Conservation (phyloP, 768 basidiomycete species). For the Heimioporus sp. region DNA sequence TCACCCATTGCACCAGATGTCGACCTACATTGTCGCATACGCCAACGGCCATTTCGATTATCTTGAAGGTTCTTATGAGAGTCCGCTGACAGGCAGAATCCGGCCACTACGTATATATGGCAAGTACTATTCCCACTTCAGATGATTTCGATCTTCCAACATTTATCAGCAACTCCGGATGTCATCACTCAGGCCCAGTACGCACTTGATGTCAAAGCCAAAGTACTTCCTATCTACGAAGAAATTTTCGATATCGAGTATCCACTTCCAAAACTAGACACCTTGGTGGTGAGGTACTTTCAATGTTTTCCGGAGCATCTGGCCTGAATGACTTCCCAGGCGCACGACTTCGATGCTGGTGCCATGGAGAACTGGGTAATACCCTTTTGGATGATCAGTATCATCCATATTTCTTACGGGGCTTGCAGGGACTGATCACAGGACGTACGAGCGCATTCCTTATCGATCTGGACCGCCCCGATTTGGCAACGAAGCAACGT, state of each 20-base stretch:
- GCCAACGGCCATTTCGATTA: conserved; percentile 79
- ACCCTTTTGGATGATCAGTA: not conserved
- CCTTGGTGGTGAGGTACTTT: conserved; percentile 61
- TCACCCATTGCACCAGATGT: conserved; percentile 51
- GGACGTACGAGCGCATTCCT: conserved; percentile 82
- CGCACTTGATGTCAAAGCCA: conserved; percentile 82
- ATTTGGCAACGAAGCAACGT: conserved; percentile 71
- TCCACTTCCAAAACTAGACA: conserved; percentile 93
- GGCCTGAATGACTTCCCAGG: conserved; percentile 35
- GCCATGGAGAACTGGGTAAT: conserved; percentile 90
- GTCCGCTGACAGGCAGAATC: conserved; percentile 76
- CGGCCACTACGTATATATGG: conserved; percentile 86
- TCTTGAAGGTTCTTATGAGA: conserved; percentile 72
- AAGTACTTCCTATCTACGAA: conserved; percentile 87
- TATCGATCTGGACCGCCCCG: conserved; percentile 69
- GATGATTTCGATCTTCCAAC: not conserved
- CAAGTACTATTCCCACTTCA: conserved; percentile 25
- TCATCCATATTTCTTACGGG: conserved; percentile 1
- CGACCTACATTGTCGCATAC: conserved; percentile 84
- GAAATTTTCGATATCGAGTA: conserved; percentile 89
- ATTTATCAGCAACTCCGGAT: conserved; percentile 66
- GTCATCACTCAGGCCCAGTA: conserved; percentile 82
- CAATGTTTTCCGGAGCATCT: not conserved
- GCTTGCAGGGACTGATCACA: conserved; percentile 73
- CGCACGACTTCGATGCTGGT: conserved; percentile 85